Evolutionary conservation across 2,329 filamentous ascomycete genomes (phyloP), one percentile per base, ranked within the genome.

Genomic region (Podosphaera xanthii): DNA sequence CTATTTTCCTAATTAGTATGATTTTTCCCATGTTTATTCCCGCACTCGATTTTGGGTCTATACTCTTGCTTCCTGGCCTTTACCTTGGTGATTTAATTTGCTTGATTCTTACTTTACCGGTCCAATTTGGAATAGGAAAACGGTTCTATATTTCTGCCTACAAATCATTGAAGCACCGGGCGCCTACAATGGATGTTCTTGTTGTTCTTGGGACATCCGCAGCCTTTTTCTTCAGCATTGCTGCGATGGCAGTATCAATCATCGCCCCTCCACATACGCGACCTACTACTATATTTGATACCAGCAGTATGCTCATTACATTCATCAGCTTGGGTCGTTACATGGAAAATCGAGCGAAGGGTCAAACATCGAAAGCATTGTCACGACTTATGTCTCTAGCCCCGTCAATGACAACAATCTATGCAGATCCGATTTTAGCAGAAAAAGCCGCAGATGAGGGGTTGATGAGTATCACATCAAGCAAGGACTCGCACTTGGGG

Each of bases 161-260:
- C 73, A 95, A 94, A 70, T 95, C 89, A 1, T 70, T 98, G 65
- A 88, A 85, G 71, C 92, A 98, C 70, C 80, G 82, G 30, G 86
- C 90, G 4, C 91, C 92, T 0, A 98, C 92, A 0, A 98, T 98
- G 92, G 92, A 98, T 69, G 92, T 97, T 1, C 77, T 98, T 31
- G 87, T 98, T 58, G 87, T 95, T 60, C 74, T 98, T 22, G 92
- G 92, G 58, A 98, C 92, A 5, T 94, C 90, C 0, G 85, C 89
- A 31, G 92, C 92, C 30, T 98, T 97, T 74, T 92, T 95, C 71
- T 98, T 96, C 73, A 97, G 91, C 70, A 73, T 89, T 64, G 81
- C 87, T 55, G 81, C 88, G 14, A 96, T 98, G 88, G 59, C 84
- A 3, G 82, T 97, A 14, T 94, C 89, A 0, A 70, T 97, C 30